Percentiles rank a stretch among this genome's conserved stretches.
phyloP scores from a whole-genome alignment of 306 rosid genomes.

The Cicer chorassanicum region DNA sequence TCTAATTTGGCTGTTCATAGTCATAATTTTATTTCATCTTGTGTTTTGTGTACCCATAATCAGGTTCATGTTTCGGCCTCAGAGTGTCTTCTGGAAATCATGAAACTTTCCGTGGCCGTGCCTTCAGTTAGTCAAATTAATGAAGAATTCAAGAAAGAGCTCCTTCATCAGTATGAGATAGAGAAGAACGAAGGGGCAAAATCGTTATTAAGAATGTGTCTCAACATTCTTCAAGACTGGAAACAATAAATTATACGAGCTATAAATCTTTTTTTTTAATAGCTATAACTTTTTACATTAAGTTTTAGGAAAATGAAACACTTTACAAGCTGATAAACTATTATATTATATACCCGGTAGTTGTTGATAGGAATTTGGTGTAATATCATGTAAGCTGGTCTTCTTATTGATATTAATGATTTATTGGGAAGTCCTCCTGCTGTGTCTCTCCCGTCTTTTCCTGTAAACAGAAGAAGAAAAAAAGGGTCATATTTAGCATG shows the following conservation, averaged over 20 bases:
- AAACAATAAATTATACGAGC: conserved; percentile 39
- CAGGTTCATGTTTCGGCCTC: conserved; percentile 90
- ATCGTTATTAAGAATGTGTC: conserved; percentile 59
- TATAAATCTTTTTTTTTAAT: not conserved
- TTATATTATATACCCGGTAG: conserved; percentile 8
- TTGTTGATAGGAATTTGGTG: not conserved
- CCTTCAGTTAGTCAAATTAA: conserved; percentile 43
- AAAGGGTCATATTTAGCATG: not conserved
- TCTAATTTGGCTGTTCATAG: conserved; percentile 15
- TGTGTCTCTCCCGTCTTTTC: no score
- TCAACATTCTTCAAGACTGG: conserved; percentile 59
- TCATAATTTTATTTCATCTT: conserved; percentile 17
- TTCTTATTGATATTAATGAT: not conserved
- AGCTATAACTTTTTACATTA: no score
- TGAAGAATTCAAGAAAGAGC: conserved; percentile 60
- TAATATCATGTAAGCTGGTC: not conserved
- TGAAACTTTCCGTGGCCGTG: conserved; percentile 52
- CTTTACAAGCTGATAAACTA: conserved; percentile 30
- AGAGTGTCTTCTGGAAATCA: conserved; percentile 75
- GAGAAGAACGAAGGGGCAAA: conserved; percentile 89
- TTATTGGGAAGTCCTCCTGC: no score
- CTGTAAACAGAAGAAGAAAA: no score
- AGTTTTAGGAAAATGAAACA: conserved; percentile 24
- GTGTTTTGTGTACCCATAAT: conserved; percentile 37
- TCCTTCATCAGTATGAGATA: conserved; percentile 62